phyloP scores from a whole-genome alignment of 306 rosid genomes.

The Gillenia trifoliata region DNA sequence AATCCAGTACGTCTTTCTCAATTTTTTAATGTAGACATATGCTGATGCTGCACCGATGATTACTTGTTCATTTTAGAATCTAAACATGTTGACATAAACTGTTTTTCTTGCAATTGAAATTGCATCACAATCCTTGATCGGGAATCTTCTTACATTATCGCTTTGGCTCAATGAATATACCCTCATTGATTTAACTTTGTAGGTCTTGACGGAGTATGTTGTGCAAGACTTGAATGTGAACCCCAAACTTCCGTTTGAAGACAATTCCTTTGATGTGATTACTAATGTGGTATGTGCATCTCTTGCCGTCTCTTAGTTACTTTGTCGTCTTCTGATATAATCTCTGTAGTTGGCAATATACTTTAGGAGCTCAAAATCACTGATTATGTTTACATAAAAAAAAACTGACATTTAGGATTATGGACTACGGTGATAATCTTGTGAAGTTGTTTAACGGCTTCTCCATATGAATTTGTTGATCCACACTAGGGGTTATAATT shows the following conservation, averaged over 20 bases:
- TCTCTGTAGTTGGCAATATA: neutral
- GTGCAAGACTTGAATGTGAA: constrained; percentile 71
- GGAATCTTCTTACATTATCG: neutral
- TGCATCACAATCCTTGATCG: neutral
- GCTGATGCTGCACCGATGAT: too few species aligned
- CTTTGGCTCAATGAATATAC: neutral
- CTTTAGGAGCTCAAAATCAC: neutral
- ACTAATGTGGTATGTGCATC: constrained; percentile 59
- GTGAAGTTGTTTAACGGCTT: too few species aligned
- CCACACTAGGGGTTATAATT: too few species aligned
- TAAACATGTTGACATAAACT: neutral
- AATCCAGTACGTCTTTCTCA: constrained; percentile 39
- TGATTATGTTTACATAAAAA: neutral
- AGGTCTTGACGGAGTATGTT: constrained; percentile 67
- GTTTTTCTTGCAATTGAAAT: neutral
- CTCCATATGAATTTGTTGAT: too few species aligned
- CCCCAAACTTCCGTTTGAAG: constrained; percentile 65
- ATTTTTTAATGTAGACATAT: too few species aligned
- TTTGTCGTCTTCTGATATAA: neutral
- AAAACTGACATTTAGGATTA: too few species aligned
- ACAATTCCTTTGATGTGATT: constrained; percentile 63
- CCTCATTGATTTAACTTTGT: constrained; percentile 13
- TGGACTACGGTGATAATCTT: too few species aligned
- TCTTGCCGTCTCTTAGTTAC: neutral
- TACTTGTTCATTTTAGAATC: neutral